Conservation (phyloP, 179 eudicot species). For the Heliamphora pulchella region DNA sequence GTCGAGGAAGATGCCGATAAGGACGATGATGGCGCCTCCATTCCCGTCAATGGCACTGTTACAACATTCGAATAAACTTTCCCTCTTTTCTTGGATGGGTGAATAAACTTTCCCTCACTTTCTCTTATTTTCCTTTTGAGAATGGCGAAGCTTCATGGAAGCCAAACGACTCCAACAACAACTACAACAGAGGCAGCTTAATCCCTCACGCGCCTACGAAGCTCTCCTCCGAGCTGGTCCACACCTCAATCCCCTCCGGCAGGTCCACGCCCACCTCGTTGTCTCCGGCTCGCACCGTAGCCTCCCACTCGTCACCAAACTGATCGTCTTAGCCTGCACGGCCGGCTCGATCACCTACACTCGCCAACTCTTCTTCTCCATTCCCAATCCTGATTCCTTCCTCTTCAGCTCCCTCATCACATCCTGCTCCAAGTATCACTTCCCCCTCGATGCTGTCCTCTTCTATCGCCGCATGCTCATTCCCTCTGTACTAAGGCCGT, state of each 20-base stretch:
- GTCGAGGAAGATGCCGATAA: too few species aligned
- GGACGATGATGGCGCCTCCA: too few species aligned
- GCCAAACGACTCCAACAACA: constrained; percentile 2
- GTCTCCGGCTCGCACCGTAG: constrained; percentile 19
- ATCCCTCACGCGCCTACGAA: constrained; percentile 17
- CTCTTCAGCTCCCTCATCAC: constrained; percentile 34
- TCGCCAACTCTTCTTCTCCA: constrained; percentile 29
- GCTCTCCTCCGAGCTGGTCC: constrained; percentile 28
- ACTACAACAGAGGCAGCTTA: neutral
- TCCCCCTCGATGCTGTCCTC: constrained; percentile 23
- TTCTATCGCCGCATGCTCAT: constrained; percentile 28
- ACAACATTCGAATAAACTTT: neutral
- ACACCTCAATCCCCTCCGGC: constrained; percentile 30
- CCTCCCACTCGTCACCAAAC: constrained; percentile 30
- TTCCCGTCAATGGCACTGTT: too few species aligned
- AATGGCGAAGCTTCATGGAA: constrained; percentile 16
- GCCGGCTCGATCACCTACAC: constrained; percentile 24
- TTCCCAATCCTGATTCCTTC: constrained; percentile 30
- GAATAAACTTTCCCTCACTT: neutral
- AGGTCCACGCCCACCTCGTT: constrained; percentile 33
- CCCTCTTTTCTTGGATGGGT: neutral
- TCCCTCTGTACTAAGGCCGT: constrained; percentile 9
- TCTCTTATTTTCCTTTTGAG: neutral
- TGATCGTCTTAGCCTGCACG: constrained; percentile 24
- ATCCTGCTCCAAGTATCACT: constrained; percentile 23